Evolutionary conservation across 2,329 filamentous ascomycete genomes (phyloP).

Genomic region (Aspergillus fructus): DNA sequence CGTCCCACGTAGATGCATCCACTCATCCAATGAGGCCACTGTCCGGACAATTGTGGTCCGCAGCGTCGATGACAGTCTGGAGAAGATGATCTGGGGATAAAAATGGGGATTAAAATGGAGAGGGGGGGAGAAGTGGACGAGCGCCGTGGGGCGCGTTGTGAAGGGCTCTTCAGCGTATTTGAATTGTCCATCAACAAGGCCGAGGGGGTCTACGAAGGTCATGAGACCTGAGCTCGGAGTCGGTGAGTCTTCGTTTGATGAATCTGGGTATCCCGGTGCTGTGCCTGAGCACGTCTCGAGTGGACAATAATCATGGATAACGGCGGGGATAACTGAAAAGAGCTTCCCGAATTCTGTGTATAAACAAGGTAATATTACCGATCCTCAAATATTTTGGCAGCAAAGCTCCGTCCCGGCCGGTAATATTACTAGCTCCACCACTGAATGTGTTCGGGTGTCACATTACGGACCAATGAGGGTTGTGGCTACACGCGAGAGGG

Average conservation of each 20-base stretch:
- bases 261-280: conserved; percentile 1
- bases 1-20: conserved; percentile 14
- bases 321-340: background rate
- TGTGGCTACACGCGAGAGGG: background rate
- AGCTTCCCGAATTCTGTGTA: conserved; percentile 1
- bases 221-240: background rate
- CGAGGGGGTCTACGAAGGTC: conserved; percentile 1
- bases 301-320: background rate
- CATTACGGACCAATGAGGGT: background rate
- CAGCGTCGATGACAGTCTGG: conserved; percentile 4
- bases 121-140: background rate
- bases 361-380: background rate
- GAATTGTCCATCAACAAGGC: background rate
- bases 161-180: background rate
- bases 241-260: background rate
- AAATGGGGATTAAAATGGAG: conserved; percentile 3
- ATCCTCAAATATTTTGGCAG: background rate
- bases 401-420: background rate
- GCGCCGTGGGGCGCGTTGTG: background rate
- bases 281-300: background rate
- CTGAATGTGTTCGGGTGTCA: background rate
- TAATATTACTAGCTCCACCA: background rate
- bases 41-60: conserved; percentile 12
- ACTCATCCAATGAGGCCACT: conserved; percentile 9
- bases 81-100: conserved; percentile 6